phyloP scores from a whole-genome alignment of 768 basidiomycete species.

The Gymnopilus dilepis region DNA sequence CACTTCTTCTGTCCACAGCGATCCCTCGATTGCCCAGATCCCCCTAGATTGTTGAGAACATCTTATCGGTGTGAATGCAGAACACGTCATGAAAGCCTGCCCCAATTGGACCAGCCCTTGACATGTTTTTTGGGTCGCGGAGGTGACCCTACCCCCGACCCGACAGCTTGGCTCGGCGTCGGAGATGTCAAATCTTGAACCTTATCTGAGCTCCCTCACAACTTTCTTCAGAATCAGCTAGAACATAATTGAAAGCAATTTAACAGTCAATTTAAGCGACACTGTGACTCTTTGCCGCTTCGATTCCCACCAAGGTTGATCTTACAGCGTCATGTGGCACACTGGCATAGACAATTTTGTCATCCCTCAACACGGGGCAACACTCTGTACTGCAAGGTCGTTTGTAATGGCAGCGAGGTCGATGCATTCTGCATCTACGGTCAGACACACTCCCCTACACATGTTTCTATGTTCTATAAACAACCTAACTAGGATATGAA shows the following conservation, averaged over 20 bases:
- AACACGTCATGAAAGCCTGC: slow-evolving; percentile 11
- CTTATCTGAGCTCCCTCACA: slow-evolving; percentile 37
- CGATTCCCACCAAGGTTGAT: slow-evolving; percentile 22
- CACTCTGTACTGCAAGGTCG: not conserved
- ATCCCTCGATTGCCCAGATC: not conserved
- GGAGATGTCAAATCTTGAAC: slow-evolving; percentile 36
- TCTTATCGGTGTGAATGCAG: slow-evolving; percentile 7
- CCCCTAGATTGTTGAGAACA: not conserved
- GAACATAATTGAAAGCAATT: slow-evolving; percentile 27
- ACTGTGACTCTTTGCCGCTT: slow-evolving; percentile 22
- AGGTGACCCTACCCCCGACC: slow-evolving; percentile 19
- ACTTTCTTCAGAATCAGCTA: slow-evolving; percentile 32
- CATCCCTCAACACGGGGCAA: not conserved
- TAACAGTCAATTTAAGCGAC: slow-evolving; percentile 21
- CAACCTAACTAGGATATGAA: not conserved
- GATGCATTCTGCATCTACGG: not conserved
- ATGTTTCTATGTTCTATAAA: not conserved
- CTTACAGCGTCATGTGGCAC: not conserved
- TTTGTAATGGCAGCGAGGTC: not conserved
- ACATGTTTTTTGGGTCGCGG: slow-evolving; percentile 1
- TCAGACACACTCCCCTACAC: not conserved
- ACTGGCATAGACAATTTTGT: slow-evolving; percentile 6
- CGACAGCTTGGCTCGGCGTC: slow-evolving; percentile 23
- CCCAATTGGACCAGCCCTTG: slow-evolving; percentile 24
- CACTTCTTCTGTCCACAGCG: not conserved